A percentile compares a stretch with the other conserved stretches of the same genome.
Conservation (phyloP, 345 rosid genomes). For the Pugionium dolabratum region DNA sequence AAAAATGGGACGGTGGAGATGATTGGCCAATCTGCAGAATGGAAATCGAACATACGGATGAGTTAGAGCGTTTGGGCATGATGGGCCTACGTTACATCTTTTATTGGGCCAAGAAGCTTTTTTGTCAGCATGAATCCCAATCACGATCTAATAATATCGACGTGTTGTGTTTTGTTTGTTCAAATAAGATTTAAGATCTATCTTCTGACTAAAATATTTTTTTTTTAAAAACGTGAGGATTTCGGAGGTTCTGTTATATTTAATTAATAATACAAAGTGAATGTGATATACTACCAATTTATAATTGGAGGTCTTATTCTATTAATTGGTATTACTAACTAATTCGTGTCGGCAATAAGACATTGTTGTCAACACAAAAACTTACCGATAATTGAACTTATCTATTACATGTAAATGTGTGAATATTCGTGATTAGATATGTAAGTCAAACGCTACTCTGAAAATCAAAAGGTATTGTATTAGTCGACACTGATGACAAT, state of each 20-base stretch:
- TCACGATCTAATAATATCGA: too few relatives aligned
- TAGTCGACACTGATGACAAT: slow-evolving; percentile 2
- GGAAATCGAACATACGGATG: too few relatives aligned
- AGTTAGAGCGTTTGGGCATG: too few relatives aligned
- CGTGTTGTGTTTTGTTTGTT: slow-evolving; percentile 3
- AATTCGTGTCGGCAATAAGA: slow-evolving; percentile 30
- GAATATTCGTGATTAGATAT: neutral
- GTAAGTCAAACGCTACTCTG: slow-evolving; percentile 8
- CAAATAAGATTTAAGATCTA: neutral
- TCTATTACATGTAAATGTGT: neutral
- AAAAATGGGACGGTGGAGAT: too few relatives aligned
- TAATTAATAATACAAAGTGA: slow-evolving; percentile 27
- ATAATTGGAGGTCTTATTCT: slow-evolving; percentile 34
- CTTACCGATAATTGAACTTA: neutral
- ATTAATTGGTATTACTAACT: slow-evolving; percentile 24
- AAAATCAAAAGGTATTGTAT: neutral
- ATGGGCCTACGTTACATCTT: too few relatives aligned
- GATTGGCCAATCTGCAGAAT: too few relatives aligned
- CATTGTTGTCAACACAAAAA: slow-evolving; percentile 4
- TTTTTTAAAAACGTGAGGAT: slow-evolving; percentile 17
- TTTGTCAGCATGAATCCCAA: too few relatives aligned
- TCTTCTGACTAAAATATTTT: neutral
- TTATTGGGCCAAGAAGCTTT: too few relatives aligned
- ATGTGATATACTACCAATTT: slow-evolving; percentile 37
- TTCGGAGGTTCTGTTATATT: slow-evolving; percentile 31